Percentiles rank a stretch among this genome's conserved stretches.
Conservation (phyloP, 2,329 filamentous ascomycete genomes). For the Fusarium fujikuroi region DNA sequence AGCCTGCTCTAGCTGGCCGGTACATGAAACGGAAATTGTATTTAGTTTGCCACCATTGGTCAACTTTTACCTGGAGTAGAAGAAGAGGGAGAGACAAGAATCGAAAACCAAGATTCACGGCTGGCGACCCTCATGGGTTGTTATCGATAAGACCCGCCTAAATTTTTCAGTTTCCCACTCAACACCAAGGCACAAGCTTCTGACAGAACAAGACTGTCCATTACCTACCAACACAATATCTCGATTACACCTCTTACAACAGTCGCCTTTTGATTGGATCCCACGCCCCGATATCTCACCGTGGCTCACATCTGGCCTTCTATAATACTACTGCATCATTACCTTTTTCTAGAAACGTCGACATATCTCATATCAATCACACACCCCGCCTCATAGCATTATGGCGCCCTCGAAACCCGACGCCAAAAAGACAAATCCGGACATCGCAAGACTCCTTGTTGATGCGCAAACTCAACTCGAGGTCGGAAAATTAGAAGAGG, state of each 20-base stretch:
- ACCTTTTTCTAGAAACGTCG: neutral
- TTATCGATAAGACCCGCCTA: constrained; percentile 50
- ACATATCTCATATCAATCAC: neutral
- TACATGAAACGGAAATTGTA: too few species aligned
- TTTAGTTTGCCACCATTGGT: neutral
- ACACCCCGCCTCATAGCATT: constrained; percentile 22
- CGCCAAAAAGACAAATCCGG: constrained; percentile 51
- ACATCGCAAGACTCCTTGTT: constrained; percentile 48
- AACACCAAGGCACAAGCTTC: constrained; percentile 34
- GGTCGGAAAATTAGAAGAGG: constrained; percentile 56
- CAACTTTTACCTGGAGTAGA: neutral
- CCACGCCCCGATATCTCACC: neutral
- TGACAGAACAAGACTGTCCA: constrained; percentile 26
- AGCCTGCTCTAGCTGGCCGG: neutral
- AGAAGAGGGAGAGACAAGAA: neutral
- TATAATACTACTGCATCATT: neutral
- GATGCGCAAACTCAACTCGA: constrained; percentile 56
- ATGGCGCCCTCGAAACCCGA: constrained; percentile 57
- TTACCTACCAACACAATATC: neutral
- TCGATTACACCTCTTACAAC: constrained; percentile 5
- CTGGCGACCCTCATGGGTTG: neutral
- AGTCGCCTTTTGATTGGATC: neutral
- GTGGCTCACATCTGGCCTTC: neutral
- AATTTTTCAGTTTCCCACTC: constrained; percentile 46
- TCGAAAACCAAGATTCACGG: neutral